phyloP scores from a whole-genome alignment of 2,329 filamentous ascomycete genomes.

The Pseudogymnoascus sp. region DNA sequence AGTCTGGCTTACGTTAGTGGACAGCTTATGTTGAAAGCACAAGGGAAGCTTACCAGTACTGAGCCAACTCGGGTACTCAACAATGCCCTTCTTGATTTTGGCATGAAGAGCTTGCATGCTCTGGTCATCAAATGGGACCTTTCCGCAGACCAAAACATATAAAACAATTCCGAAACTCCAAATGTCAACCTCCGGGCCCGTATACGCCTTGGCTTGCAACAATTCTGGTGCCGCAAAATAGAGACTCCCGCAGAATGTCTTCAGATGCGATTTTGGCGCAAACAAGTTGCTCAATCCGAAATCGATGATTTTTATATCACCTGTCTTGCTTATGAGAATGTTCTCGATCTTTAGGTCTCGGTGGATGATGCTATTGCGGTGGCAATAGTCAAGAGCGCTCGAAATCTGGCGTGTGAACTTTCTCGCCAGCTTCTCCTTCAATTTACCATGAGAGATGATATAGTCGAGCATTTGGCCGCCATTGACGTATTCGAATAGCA shows the following conservation, averaged over 20 bases:
- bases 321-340: conserved; percentile 97
- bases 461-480: conserved; percentile 99
- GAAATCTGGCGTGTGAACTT: conserved; percentile 98
- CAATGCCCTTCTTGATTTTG: conserved; percentile 95
- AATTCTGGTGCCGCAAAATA: conserved; percentile 97
- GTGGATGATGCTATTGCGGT: conserved; percentile 96
- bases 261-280: conserved; percentile 73
- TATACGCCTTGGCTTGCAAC: conserved; percentile 88
- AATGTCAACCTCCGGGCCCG: conserved; percentile 90
- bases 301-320: conserved; percentile 99
- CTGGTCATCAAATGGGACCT: conserved; percentile 97
- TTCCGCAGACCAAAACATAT: conserved; percentile 93
- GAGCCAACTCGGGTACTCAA: conserved; percentile 93
- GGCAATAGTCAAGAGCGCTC: conserved; percentile 93
- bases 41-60: conserved; percentile 56
- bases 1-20: conserved; percentile 57
- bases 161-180: conserved; percentile 99
- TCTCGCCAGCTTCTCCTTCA: conserved; percentile 96
- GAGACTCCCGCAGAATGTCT: conserved; percentile 94
- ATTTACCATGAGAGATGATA: conserved; percentile 93
- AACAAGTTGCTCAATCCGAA: conserved; percentile 97
- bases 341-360: conserved; percentile 98
- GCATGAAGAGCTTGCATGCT: conserved; percentile 97
- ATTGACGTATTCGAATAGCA: conserved; percentile 99
- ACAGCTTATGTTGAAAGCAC: conserved; percentile 11